Evolutionary conservation across 2,329 filamentous ascomycete species (phyloP).

Genomic region (Colletotrichum lupini): DNA sequence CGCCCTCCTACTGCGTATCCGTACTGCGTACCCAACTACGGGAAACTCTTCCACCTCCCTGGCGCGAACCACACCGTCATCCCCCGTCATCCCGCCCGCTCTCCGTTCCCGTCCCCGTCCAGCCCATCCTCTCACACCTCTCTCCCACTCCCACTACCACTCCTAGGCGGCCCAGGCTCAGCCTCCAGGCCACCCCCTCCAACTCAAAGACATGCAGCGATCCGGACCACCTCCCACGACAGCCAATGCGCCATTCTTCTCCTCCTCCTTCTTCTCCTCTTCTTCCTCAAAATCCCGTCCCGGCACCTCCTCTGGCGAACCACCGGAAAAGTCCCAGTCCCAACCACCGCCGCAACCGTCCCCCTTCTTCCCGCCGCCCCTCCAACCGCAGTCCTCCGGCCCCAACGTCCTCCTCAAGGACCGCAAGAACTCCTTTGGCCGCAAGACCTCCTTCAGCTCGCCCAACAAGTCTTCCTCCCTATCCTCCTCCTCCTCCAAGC

Average conservation of each 20-base stretch:
- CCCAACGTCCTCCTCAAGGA: conserved; percentile 53
- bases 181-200: conserved; percentile 10
- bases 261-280: conserved; percentile 49
- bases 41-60: neutral
- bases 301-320: conserved; percentile 37
- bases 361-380: conserved; percentile 32
- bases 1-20: neutral
- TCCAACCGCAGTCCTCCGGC: conserved; percentile 38
- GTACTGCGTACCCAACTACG: too few relatives aligned
- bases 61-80: conserved; percentile 7
- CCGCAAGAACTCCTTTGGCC: conserved; percentile 64
- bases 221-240: conserved; percentile 33
- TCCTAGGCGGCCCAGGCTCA: conserved; percentile 1
- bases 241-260: conserved; percentile 48
- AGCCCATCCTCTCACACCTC: neutral
- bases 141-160: neutral
- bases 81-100: neutral
- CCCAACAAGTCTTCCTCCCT: conserved; percentile 39
- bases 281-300: conserved; percentile 41
- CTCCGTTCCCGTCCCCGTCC: conserved; percentile 1
- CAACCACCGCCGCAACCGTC: conserved; percentile 34
- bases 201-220: conserved; percentile 36
- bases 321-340: conserved; percentile 30
- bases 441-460: conserved; percentile 63
- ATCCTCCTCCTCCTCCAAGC: conserved; percentile 37